Evolutionary conservation across 2,329 filamentous ascomycete genomes (phyloP), one percentile per base, ranked within the genome.

Genomic region (Rhynchosporium agropyri): DNA sequence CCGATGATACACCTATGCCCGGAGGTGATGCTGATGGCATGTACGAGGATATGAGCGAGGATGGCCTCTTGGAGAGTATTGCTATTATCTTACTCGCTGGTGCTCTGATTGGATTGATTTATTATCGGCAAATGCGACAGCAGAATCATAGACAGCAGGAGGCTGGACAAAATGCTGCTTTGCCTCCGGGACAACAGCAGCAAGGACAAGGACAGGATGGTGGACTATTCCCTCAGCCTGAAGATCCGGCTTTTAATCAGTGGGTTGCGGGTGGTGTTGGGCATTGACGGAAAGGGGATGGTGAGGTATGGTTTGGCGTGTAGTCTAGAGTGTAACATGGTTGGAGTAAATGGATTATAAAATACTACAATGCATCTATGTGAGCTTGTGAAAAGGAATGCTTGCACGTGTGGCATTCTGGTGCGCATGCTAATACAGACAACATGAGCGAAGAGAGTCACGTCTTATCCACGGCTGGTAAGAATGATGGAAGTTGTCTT

Each of bases 41-140:
- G 28, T 78, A 83, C 63, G 87, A 89, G 58, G 87, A 88, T 2
- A 77, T 87, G 2, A 81, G 90, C 36, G 90, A 94, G 57, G 91
- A 92, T 53, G 90, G 91, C 12, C 79, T 97, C 15, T 69, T 97
- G 10, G 95, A 98, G 76, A 94, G 89, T 49, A 77, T 97, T 29
- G 80, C 96, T 50, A 96, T 99, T 65, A 80, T 97, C 13, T 88
- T 85, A 1, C 79, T 98, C 13, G 88, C 90, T 0, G 86, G 87
- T 13, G 86, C 87, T 0, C 80, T 98, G 60, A 86, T 90, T 0
- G 84, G 90, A 58, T 79, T 98, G 38, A 82, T 98, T 15, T 96
- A 92, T 76, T 94, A 95, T 75, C 82, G 91, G 26, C 88, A 91
- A 66, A 87, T 86, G 72, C 80, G 86, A 64, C 89, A 91, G 72